phyloP scores from a whole-genome alignment of 225 moss, liverwort and hornwort genomes.

The Polytrichum commune region DNA sequence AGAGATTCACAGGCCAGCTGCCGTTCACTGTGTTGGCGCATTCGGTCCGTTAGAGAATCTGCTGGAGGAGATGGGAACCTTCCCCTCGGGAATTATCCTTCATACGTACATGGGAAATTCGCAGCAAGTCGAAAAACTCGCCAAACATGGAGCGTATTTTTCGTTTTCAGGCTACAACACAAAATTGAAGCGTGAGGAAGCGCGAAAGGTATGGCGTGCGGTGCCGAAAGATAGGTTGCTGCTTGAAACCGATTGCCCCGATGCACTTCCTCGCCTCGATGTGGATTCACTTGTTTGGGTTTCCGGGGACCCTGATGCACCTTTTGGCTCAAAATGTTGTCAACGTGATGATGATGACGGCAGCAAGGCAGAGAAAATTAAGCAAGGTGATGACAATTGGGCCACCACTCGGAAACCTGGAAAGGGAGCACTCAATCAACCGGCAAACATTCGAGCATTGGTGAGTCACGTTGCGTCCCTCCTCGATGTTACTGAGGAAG shows the following conservation, averaged over 20 bases:
- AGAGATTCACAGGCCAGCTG: slow-evolving; percentile 69
- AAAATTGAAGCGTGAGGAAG: slow-evolving; percentile 54
- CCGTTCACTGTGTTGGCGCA: slow-evolving; percentile 80
- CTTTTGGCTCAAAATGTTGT: slow-evolving; percentile 25
- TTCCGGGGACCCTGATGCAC: slow-evolving; percentile 51
- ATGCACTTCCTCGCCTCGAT: slow-evolving; percentile 65
- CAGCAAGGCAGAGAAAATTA: slow-evolving; percentile 22
- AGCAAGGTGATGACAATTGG: background rate
- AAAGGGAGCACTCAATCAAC: slow-evolving; percentile 74
- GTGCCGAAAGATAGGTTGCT: slow-evolving; percentile 72
- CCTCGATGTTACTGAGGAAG: slow-evolving; percentile 52
- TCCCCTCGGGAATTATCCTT: slow-evolving; percentile 81
- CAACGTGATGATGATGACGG: background rate
- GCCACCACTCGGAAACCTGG: slow-evolving; percentile 9
- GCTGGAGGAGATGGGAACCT: slow-evolving; percentile 68
- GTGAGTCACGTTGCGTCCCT: slow-evolving; percentile 55
- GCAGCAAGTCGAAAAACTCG: slow-evolving; percentile 57
- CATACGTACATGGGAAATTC: slow-evolving; percentile 74
- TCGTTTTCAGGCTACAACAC: slow-evolving; percentile 79
- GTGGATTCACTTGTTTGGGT: slow-evolving; percentile 41
- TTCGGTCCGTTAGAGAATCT: slow-evolving; percentile 48
- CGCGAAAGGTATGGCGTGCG: slow-evolving; percentile 37
- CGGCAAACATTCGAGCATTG: slow-evolving; percentile 71
- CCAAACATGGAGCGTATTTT: slow-evolving; percentile 63
- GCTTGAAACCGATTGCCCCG: slow-evolving; percentile 87